Conservation (phyloP, 768 basidiomycete genomes). For the Rhodotorula paludigena region DNA sequence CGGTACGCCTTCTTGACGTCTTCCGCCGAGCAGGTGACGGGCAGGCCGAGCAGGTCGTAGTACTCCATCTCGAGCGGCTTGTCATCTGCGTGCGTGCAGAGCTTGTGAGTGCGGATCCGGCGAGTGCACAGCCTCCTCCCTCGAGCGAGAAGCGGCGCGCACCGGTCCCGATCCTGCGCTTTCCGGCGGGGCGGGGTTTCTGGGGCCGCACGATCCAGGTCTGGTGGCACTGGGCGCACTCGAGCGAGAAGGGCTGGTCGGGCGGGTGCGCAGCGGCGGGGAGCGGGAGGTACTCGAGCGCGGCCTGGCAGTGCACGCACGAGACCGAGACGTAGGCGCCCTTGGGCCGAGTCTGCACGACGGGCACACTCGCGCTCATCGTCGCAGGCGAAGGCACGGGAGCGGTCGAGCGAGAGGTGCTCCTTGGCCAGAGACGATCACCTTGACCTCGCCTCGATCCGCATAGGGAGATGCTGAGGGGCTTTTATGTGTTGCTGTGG, state of each 20-base stretch:
- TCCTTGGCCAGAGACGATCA: no score
- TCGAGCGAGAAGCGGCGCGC: not conserved
- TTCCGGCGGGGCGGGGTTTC: constrained; percentile 29
- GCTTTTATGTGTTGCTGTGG: no score
- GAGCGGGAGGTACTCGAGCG: constrained; percentile 46
- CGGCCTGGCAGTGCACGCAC: constrained; percentile 38
- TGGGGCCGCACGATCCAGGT: constrained; percentile 51
- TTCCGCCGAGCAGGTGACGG: constrained; percentile 68
- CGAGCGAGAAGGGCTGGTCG: constrained; percentile 60
- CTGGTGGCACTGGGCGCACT: constrained; percentile 62
- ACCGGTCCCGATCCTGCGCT: constrained; percentile 23
- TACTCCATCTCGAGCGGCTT: constrained; percentile 83
- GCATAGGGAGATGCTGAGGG: no score
- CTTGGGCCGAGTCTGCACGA: constrained; percentile 11
- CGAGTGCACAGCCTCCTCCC: not conserved
- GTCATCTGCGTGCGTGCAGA: constrained; percentile 58
- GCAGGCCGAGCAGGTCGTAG: constrained; percentile 76
- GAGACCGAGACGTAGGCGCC: not conserved
- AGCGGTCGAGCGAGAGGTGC: no score
- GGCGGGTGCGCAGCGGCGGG: constrained; percentile 53
- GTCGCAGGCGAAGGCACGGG: no score
- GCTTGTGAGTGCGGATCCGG: not conserved
- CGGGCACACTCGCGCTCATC: not conserved
- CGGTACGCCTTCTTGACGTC: constrained; percentile 91
- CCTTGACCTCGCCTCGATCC: no score